Percentiles rank a stretch among this genome's conserved stretches.
Conservation (phyloP, 108 stramenopile species). For the Fragilaria crotonensis region DNA sequence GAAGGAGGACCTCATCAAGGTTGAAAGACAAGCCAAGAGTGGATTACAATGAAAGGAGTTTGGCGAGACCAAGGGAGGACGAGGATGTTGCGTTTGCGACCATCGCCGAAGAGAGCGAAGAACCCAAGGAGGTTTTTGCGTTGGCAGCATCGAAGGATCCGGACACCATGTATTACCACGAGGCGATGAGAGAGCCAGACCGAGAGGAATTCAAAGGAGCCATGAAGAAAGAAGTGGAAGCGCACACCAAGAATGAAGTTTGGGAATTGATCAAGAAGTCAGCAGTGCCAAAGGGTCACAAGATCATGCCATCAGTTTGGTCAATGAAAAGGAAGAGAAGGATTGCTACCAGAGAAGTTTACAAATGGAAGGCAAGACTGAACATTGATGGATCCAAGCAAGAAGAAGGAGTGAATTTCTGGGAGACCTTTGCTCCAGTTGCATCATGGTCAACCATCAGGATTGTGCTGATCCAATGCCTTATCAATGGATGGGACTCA, state of each 20-base stretch:
- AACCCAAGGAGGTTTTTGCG: background rate
- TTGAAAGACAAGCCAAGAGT: background rate
- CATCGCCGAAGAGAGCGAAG: background rate
- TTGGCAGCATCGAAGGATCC: too few relatives aligned
- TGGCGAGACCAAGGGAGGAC: background rate
- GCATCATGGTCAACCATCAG: conserved; percentile 31
- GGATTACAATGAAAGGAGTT: background rate
- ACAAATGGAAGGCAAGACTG: conserved; percentile 16
- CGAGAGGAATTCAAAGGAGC: background rate
- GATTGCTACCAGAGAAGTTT: conserved; percentile 9
- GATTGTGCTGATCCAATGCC: conserved; percentile 14
- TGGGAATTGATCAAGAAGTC: background rate
- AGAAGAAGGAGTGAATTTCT: conserved; percentile 14
- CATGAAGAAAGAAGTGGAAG: conserved; percentile 1
- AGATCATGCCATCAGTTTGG: conserved; percentile 11
- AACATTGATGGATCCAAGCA: conserved; percentile 21
- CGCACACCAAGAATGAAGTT: background rate
- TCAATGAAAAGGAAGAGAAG: conserved; percentile 15
- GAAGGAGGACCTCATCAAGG: background rate
- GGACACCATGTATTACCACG: conserved; percentile 19
- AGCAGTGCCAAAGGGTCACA: background rate
- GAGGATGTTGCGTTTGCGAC: background rate
- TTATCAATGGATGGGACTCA: conserved; percentile 17
- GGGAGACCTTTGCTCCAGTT: conserved; percentile 43
- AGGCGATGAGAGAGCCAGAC: conserved; percentile 8